Base-by-base conservation (phyloP, 495 filamentous ascomycete species). In the Tricharina praecox region DNA sequence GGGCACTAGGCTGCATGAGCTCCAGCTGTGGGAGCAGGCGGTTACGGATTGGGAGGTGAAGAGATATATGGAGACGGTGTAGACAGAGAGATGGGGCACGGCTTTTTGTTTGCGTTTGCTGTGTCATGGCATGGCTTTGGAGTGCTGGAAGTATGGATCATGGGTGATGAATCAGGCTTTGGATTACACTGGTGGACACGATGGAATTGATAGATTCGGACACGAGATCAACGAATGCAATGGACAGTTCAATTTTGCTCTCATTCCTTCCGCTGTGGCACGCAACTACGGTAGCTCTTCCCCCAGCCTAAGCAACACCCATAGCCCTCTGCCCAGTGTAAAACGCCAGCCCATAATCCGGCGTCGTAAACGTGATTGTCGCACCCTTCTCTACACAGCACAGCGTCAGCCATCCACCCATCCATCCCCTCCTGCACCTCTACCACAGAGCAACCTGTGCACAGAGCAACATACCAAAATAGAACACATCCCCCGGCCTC, bases 1-100 rank as follows among this genome's bases (percentile, higher is more conserved):
- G 3, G 90, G 90, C 5, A 94, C 90, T 19, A 75, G 90, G 49
- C 82, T 88, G 56, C 87, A 97, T 64, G 90, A 97, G 63, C 71
- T 86, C 54, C 68, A 77, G 50, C 64, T 93, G 15, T 97, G 85
- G 85, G 85, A 97, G 60, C 87, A 59, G 51, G 49, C 40, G 0
- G 51, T 50, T n/a, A 48, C 40, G n/a, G 58, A 52, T 53, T 76
- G 72, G 71, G 75, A 82, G 58, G 63, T 86, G 40, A 75, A 66
- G 59, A 62, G 81, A 45, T 85, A 85, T 56, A 78, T 85, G 37
- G 81, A 85, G 63, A 81, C 72, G 3, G 78, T 85, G 10, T 83
- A 55, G 43, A 20, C 28, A n/a, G n/a, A n/a, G n/a, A n/a, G n/a
- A n/a, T n/a, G n/a, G n/a, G n/a, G n/a, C n/a, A n/a, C n/a, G n/a